Evolutionary conservation across 352 stramenopile genomes (phyloP), one percentile per base, ranked within the genome.

Genomic region (Pelagophyceae sp.): DNA sequence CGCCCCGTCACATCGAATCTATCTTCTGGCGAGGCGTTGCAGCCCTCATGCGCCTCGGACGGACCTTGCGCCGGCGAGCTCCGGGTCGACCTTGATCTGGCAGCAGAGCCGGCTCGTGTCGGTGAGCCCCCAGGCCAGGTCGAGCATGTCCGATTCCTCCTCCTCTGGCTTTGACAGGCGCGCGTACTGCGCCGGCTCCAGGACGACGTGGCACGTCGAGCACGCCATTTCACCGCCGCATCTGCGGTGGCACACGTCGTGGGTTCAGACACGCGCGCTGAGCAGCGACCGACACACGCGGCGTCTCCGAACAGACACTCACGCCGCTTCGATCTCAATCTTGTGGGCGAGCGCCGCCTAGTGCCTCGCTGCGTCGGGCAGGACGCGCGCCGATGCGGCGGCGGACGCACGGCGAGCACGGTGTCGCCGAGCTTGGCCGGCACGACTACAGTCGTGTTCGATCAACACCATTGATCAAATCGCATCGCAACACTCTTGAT

Each of bases 161-260:
- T 88, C 84, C 38, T 87, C 83, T 19, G 81, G 80, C 61, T 82
- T 82, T 27, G 81, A 79, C 33, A 91, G 78, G 38, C 79, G 81
- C 65, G 87, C 81, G 72, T 89, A 90, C 38, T 86, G 80, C 64
- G 86, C 85, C 79, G 85, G 60, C 76, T 91, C 86, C 79, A 91
- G 89, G 32, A 91, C 84, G 45, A 92, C 83, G 78, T 92, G 88
- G 77, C 88, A 92, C 51, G 88, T 92, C 23, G 84, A 87, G 80
- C 88, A 92, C 25, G 86, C 87, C 19, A 92, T 50, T 75, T 91
- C 85, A 37, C 86, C 87, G 72, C 85, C 85, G 84, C 87, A 92
- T 29, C 58, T 65, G 58, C 58, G 58, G 23, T 2, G 58, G 3
- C n/a, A n/a, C n/a, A n/a, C n/a, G n/a, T n/a, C n/a, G n/a, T n/a